Percentiles rank a stretch among this genome's conserved stretches.
phyloP scores from a whole-genome alignment of 345 rosid species.

The Mercurialis annua region DNA sequence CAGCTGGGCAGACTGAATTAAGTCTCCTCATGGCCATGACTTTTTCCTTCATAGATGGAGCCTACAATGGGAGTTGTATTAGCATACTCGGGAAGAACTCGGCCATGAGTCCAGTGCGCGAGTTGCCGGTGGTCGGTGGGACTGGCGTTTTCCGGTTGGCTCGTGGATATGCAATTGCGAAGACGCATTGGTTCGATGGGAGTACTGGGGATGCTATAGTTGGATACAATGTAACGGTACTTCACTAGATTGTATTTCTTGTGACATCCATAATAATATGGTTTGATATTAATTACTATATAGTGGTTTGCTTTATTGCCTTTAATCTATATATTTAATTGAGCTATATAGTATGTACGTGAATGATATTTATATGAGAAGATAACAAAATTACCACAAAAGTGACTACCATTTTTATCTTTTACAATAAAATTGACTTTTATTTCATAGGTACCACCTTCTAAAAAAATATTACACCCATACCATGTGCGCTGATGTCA shows the following conservation, averaged over 20 bases:
- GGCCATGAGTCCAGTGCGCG: constrained; percentile 14
- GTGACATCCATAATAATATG: too few species aligned
- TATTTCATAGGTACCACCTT: too few species aligned
- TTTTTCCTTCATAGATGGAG: constrained; percentile 21
- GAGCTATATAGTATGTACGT: too few species aligned
- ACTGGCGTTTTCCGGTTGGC: constrained; percentile 27
- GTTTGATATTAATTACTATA: too few species aligned
- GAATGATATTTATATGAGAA: too few species aligned
- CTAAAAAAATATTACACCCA: too few species aligned
- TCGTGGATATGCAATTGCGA: constrained; percentile 40
- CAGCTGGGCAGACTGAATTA: constrained; percentile 14
- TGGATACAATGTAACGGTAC: constrained; percentile 57
- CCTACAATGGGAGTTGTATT: constrained; percentile 18
- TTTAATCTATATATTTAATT: too few species aligned
- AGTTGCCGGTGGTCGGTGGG: constrained; percentile 28
- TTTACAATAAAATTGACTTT: too few species aligned
- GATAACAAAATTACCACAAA: too few species aligned
- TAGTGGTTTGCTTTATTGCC: too few species aligned
- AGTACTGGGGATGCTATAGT: constrained; percentile 49
- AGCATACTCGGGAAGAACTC: constrained; percentile 26
- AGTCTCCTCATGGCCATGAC: constrained; percentile 23
- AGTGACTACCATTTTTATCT: too few species aligned
- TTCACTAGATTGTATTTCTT: constrained; percentile 49
- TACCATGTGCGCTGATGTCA: too few species aligned
- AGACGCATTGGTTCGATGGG: constrained; percentile 38